These are phyloP conservation scores for Mortierella sp. DNA, from an alignment of 371 early-diverging fungal species.

Conservation along the genomic window DNA sequence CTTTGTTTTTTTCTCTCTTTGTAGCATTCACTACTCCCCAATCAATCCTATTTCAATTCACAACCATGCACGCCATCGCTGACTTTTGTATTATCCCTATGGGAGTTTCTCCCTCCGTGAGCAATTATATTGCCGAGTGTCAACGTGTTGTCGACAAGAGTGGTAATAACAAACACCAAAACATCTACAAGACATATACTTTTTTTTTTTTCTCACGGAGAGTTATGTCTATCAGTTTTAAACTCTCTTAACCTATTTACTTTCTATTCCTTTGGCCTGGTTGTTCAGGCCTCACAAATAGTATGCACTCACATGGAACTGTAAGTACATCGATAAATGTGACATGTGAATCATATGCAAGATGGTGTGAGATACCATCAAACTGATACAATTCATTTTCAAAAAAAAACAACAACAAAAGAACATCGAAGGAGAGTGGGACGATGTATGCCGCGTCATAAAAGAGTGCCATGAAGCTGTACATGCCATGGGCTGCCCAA, in stretches of 20 bases:
- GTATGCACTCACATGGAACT: conserved; percentile 52
- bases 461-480: conserved; percentile 57
- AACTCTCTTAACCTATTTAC: not conserved
- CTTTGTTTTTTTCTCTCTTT: too few relatives aligned
- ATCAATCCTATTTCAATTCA: not conserved
- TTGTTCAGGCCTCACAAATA: conserved; percentile 26
- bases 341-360: too few relatives aligned
- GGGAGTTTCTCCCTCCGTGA: conserved; percentile 55
- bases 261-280: not conserved
- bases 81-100: conserved; percentile 57
- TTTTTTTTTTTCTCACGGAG: not conserved
- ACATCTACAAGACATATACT: not conserved
- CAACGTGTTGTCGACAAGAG: conserved; percentile 57
- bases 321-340: conserved; percentile 13
- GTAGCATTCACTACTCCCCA: too few relatives aligned
- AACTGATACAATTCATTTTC: not conserved
- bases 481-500: conserved; percentile 56
- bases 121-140: conserved; percentile 53
- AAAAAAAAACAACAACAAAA: too few relatives aligned
- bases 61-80: conserved; percentile 49
- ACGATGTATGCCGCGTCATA: conserved; percentile 54
- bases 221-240: not conserved
- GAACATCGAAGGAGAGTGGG: conserved; percentile 57
- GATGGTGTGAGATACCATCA: not conserved
- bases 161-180: conserved; percentile 32